Percentiles rank a stretch among this genome's conserved stretches.
Evolutionary conservation across 805 yeast species (phyloP).

Genomic region (Ogataea paraovalis): DNA sequence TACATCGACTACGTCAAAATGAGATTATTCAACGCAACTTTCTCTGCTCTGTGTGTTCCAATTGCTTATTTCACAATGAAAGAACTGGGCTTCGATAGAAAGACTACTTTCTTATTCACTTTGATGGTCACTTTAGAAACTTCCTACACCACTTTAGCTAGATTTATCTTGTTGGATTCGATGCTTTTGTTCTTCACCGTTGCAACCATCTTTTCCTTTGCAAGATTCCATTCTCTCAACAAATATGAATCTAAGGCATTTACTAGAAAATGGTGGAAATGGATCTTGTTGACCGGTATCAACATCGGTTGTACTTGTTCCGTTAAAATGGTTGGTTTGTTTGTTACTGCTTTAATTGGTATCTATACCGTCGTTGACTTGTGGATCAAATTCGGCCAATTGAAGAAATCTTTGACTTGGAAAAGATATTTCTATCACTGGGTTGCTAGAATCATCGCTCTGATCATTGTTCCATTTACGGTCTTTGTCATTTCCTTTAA

Average conservation of each 20-base stretch:
- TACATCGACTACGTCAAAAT: slow-evolving; percentile 75
- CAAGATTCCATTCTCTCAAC: slow-evolving; percentile 64
- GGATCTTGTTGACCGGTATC: slow-evolving; percentile 82
- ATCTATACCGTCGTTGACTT: slow-evolving; percentile 83
- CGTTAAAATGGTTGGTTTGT: slow-evolving; percentile 95
- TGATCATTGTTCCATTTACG: slow-evolving; percentile 58
- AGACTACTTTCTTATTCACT: slow-evolving; percentile 73
- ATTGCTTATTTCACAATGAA: slow-evolving; percentile 79
- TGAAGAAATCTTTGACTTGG: slow-evolving; percentile 34
- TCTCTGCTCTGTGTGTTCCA: slow-evolving; percentile 83
- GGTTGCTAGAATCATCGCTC: slow-evolving; percentile 59
- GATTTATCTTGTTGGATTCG: slow-evolving; percentile 88
- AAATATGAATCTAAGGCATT: slow-evolving; percentile 45
- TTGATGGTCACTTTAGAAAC: slow-evolving; percentile 79
- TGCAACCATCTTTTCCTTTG: slow-evolving; percentile 70
- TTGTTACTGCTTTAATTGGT: slow-evolving; percentile 85
- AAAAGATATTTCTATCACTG: slow-evolving; percentile 55
- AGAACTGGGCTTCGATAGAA: slow-evolving; percentile 66
- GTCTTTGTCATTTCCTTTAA: slow-evolving; percentile 68
- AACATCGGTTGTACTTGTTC: slow-evolving; percentile 87
- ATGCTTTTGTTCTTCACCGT: slow-evolving; percentile 86
- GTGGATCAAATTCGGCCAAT: slow-evolving; percentile 85
- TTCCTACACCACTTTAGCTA: slow-evolving; percentile 79
- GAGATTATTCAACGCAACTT: slow-evolving; percentile 83
- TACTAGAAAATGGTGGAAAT: slow-evolving; percentile 85